Percentiles rank a stretch among this genome's conserved stretches.
These are phyloP conservation scores for Wickerhamomyces chaumierensis DNA, from an alignment of 805 yeast genomes.

Conservation along the genomic window DNA sequence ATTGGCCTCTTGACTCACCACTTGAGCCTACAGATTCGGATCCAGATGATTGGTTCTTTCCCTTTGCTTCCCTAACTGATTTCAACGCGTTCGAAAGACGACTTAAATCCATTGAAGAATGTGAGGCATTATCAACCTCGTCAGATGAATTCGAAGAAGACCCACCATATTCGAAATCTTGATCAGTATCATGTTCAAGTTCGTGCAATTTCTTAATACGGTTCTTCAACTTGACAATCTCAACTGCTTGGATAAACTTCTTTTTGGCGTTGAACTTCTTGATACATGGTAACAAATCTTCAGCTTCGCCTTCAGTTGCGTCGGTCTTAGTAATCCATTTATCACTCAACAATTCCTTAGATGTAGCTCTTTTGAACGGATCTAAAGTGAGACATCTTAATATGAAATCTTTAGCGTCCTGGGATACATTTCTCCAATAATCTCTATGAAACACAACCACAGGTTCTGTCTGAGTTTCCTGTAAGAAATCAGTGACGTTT, in stretches of 20 bases:
- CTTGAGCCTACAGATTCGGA: neutral
- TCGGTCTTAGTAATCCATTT: conserved; percentile 60
- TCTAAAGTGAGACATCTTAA: conserved; percentile 56
- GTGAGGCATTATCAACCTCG: conserved; percentile 2
- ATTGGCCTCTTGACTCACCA: conserved; percentile 7
- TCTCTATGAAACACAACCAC: conserved; percentile 79
- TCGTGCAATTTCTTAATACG: conserved; percentile 62
- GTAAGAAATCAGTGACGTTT: conserved; percentile 65
- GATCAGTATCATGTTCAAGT: conserved; percentile 38
- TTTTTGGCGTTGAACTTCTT: conserved; percentile 73
- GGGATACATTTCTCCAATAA: conserved; percentile 76
- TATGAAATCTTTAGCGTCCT: conserved; percentile 73
- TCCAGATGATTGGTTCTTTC: neutral
- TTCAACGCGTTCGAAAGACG: conserved; percentile 12
- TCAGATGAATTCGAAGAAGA: neutral
- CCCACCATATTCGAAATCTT: conserved; percentile 11
- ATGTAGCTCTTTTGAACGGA: conserved; percentile 61
- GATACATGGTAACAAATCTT: conserved; percentile 72
- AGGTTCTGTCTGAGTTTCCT: conserved; percentile 61
- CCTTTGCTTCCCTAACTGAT: conserved; percentile 1
- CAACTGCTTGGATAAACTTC: conserved; percentile 78
- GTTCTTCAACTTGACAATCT: conserved; percentile 72
- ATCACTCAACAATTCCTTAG: conserved; percentile 50
- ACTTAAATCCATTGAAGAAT: conserved; percentile 12
- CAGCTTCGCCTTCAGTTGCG: conserved; percentile 27